Conservation (phyloP, 2,329 filamentous ascomycete genomes). For the Thyridium curvatum region DNA sequence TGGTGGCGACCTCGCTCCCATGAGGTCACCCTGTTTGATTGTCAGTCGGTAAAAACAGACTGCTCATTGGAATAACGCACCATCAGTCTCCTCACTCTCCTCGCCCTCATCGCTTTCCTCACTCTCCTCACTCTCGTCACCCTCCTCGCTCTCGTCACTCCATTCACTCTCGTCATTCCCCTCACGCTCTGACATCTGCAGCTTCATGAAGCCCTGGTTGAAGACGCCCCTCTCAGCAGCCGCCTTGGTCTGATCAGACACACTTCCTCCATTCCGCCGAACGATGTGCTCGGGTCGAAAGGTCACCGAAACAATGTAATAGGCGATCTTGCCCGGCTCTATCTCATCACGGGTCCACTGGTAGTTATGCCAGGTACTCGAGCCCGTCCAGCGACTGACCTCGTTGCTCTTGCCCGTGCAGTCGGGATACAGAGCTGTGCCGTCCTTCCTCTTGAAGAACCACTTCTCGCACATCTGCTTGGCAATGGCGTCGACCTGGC, state of each 20-base stretch:
- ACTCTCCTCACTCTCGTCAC: too few relatives aligned
- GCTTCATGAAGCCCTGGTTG: too few relatives aligned
- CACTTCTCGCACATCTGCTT: constrained; percentile 24
- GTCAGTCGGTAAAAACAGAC: too few relatives aligned
- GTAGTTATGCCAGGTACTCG: constrained; percentile 28
- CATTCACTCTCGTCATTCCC: too few relatives aligned
- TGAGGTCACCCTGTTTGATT: too few relatives aligned
- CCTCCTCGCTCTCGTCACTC: too few relatives aligned
- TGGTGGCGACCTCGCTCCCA: too few relatives aligned
- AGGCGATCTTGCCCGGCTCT: constrained; percentile 29
- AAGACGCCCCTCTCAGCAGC: too few relatives aligned
- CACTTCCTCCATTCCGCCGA: constrained; percentile 3
- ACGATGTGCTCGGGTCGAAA: constrained; percentile 19
- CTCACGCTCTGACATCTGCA: too few relatives aligned
- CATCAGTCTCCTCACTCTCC: too few relatives aligned
- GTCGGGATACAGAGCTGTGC: constrained; percentile 20
- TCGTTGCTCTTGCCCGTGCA: constrained; percentile 13
- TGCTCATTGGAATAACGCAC: too few relatives aligned
- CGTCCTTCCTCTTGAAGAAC: constrained; percentile 26
- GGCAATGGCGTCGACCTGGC: constrained; percentile 37
- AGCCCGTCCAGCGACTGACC: constrained; percentile 35
- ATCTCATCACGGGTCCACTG: constrained; percentile 37
- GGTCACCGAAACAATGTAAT: constrained; percentile 32
- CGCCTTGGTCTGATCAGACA: neutral
- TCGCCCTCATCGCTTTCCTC: too few relatives aligned